Conservation (phyloP, 495 filamentous ascomycete species). For the Annulohypoxylon maeteangense region DNA sequence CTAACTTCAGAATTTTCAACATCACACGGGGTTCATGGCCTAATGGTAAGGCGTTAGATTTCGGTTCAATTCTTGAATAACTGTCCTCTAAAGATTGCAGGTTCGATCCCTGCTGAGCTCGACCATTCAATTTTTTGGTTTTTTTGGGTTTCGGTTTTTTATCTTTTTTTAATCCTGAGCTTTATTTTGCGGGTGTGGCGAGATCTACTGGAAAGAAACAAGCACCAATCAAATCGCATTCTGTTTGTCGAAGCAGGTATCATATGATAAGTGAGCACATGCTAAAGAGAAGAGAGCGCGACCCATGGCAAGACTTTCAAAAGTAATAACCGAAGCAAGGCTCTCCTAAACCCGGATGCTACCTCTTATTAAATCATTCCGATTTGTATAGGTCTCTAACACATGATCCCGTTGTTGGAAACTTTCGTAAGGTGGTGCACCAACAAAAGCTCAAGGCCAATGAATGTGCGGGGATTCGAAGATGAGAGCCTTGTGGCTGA, state of each 20-base stretch:
- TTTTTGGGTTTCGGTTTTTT: background rate
- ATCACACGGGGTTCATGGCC: slow-evolving; percentile 21
- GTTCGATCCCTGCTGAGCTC: slow-evolving; percentile 46
- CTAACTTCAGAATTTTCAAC: background rate
- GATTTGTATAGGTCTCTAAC: too few relatives aligned
- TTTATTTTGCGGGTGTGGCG: background rate
- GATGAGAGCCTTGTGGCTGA: background rate
- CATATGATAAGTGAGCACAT: too few relatives aligned
- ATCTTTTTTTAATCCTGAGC: background rate
- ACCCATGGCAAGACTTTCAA: too few relatives aligned
- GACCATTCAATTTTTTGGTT: background rate
- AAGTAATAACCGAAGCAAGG: too few relatives aligned
- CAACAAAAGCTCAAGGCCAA: background rate
- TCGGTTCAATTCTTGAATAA: slow-evolving; percentile 8
- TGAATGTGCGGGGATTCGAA: background rate
- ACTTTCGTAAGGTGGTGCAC: background rate
- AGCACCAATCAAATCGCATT: too few relatives aligned
- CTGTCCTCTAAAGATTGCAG: slow-evolving; percentile 41
- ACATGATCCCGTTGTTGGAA: background rate
- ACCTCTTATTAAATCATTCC: too few relatives aligned
- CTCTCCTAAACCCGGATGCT: background rate
- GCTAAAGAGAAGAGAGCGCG: too few relatives aligned
- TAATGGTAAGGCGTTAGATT: slow-evolving; percentile 37
- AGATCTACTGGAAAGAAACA: background rate
- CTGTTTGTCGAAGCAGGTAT: too few relatives aligned